Conservation (phyloP, 768 basidiomycete genomes). For the Lactifluus volemus region DNA sequence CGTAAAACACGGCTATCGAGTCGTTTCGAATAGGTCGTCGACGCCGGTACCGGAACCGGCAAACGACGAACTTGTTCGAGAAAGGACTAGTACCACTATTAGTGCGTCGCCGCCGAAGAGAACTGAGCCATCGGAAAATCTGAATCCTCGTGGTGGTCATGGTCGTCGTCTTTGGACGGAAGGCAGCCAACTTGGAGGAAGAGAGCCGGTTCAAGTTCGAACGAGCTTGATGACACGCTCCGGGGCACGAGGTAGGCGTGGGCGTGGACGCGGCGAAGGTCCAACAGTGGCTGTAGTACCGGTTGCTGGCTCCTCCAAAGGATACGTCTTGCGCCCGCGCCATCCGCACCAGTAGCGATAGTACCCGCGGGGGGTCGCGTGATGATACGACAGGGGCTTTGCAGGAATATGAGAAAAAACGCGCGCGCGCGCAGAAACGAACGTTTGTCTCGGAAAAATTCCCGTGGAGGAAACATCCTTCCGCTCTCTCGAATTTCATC, state of each 20-base stretch:
- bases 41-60: background rate
- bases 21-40: background rate
- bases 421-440: background rate
- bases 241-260: background rate
- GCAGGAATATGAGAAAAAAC: no score
- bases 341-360: background rate
- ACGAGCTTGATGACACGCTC: background rate
- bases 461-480: background rate
- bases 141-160: background rate
- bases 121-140: background rate
- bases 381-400: background rate
- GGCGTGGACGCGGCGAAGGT: background rate
- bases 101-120: background rate
- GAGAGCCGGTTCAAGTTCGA: background rate
- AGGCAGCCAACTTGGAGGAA: background rate
- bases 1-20: background rate
- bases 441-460: background rate
- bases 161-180: background rate
- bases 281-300: no score
- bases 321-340: background rate
- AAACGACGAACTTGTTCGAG: no score
- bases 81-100: no score
- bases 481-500: background rate
- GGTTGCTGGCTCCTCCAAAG: background rate
- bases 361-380: background rate